Percentiles rank a stretch among this genome's conserved stretches.
phyloP scores from a whole-genome alignment of 441 rosid genomes.

The Cnidoscolus chayamansa region DNA sequence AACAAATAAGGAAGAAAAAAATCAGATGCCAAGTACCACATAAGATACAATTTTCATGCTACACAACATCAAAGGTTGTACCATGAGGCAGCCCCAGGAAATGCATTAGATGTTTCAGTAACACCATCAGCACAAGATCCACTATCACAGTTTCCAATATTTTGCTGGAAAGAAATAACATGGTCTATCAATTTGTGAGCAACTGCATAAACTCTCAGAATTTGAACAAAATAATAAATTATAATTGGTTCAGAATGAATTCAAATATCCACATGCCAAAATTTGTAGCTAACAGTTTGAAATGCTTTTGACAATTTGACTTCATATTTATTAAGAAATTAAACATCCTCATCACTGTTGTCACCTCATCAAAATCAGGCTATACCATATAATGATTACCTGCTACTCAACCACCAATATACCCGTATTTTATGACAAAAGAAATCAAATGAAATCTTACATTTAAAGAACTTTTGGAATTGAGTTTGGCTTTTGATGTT shows the following conservation, averaged over 20 bases:
- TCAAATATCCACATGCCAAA: no score
- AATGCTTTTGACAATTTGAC: neutral
- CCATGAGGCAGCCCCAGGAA: conserved; percentile 87
- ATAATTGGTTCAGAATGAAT: no score
- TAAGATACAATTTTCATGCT: conserved; percentile 2
- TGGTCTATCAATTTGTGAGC: conserved; percentile 16
- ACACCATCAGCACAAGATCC: conserved; percentile 63
- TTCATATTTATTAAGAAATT: neutral
- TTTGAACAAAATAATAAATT: neutral
- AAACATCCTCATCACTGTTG: neutral
- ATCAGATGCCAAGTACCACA: neutral
- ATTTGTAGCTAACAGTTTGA: neutral
- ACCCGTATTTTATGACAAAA: neutral
- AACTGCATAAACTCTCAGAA: neutral
- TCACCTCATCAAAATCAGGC: neutral
- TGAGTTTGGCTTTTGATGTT: conserved; percentile 35
- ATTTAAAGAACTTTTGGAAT: conserved; percentile 33
- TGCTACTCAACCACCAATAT: neutral
- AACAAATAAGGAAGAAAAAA: conserved; percentile 6
- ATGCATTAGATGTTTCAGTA: conserved; percentile 47
- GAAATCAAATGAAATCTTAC: conserved; percentile 34
- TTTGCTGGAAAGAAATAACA: conserved; percentile 35
- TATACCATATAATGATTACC: neutral
- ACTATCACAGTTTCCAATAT: conserved; percentile 34
- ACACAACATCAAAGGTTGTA: conserved; percentile 21